Conservation (phyloP, 306 rosid genomes). For the Begonia peltatifolia region DNA sequence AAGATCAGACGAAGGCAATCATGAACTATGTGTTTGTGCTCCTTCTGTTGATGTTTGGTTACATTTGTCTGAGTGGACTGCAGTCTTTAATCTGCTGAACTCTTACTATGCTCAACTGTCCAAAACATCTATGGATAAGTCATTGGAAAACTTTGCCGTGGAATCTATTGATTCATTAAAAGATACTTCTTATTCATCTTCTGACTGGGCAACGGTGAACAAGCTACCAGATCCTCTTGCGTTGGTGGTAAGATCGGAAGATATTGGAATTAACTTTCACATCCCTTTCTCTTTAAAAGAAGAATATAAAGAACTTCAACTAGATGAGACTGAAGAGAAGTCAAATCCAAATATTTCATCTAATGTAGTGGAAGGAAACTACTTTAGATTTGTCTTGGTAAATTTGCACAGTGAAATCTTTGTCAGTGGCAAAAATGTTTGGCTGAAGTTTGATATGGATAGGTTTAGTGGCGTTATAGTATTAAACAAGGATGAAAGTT, state of each 20-base stretch:
- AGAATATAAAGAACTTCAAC: constrained; percentile 21
- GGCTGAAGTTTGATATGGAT: constrained; percentile 38
- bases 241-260: constrained; percentile 30
- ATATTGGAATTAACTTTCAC: constrained; percentile 37
- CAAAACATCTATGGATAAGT: constrained; percentile 12
- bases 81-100: constrained; percentile 34
- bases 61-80: constrained; percentile 52
- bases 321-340: constrained; percentile 16
- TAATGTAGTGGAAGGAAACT: constrained; percentile 22
- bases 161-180: constrained; percentile 1
- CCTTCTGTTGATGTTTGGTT: constrained; percentile 72
- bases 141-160: constrained; percentile 4
- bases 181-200: constrained; percentile 21
- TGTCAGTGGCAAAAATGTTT: constrained; percentile 20
- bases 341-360: constrained; percentile 23
- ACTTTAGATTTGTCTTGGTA: constrained; percentile 30
- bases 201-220: constrained; percentile 20
- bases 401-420: constrained; percentile 33
- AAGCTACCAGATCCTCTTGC: constrained; percentile 17
- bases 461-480: constrained; percentile 42
- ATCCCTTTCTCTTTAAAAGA: constrained; percentile 44
- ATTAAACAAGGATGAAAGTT: constrained; percentile 28
- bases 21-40: constrained; percentile 41
- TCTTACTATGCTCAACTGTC: constrained; percentile 20
- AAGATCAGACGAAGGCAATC: constrained; percentile 26